Evolutionary conservation across 129 eudicot genomes (phyloP).

Genomic region (Chrysanthemum lavandulifolium): DNA sequence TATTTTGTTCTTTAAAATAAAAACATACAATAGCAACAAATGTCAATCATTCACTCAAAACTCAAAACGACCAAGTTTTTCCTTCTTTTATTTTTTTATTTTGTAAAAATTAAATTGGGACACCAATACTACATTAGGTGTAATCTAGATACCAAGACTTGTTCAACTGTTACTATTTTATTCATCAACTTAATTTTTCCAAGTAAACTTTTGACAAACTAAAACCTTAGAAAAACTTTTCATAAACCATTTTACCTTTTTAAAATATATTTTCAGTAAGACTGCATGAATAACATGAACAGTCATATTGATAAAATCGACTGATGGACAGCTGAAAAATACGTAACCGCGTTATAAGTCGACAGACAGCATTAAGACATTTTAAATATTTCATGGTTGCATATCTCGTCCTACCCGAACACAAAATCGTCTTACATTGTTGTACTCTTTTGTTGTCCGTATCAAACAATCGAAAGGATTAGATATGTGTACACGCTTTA

Average conservation of each 20-base stretch:
- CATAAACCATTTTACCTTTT: no score
- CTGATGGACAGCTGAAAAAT: conserved; percentile 10
- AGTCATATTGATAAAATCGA: conserved; percentile 27
- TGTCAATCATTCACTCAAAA: no score
- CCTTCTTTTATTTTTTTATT: no score
- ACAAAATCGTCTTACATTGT: not conserved
- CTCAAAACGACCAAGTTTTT: no score
- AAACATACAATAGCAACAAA: no score
- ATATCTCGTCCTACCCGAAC: conserved; percentile 18
- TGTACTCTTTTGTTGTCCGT: conserved; percentile 22
- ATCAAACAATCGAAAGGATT: not conserved
- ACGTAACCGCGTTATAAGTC: conserved; percentile 14
- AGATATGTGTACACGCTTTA: conserved; percentile 1
- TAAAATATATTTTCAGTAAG: not conserved
- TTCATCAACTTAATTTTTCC: no score
- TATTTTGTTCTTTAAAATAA: no score
- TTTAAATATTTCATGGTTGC: conserved; percentile 1
- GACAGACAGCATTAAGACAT: conserved; percentile 25
- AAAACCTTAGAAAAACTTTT: not conserved
- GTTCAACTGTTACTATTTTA: no score
- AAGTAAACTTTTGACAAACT: no score
- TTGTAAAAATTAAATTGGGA: no score
- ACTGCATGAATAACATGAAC: conserved; percentile 14
- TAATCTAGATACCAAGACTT: no score
- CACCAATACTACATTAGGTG: no score